A percentile compares a stretch with the other conserved stretches of the same genome.
These are phyloP conservation scores for Polytrichum formosum DNA, from an alignment of 225 moss, liverwort and hornwort genomes.

Conservation along the genomic window DNA sequence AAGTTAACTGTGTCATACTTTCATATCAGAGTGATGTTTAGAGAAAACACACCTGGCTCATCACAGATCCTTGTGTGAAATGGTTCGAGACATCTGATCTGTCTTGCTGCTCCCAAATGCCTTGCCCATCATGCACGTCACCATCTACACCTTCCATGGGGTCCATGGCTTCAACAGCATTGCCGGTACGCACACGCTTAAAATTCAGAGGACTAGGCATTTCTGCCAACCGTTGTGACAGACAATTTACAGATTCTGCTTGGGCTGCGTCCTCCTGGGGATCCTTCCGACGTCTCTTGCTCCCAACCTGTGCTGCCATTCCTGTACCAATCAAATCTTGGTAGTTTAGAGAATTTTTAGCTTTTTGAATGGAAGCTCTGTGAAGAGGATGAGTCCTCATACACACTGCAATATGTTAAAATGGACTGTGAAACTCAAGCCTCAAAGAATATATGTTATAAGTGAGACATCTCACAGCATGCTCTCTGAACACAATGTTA, in stretches of 20 bases:
- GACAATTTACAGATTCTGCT: constrained; percentile 87
- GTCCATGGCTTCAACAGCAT: constrained; percentile 46
- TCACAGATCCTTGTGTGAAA: constrained; percentile 42
- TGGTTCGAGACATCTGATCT: constrained; percentile 45
- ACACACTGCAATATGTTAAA: no score
- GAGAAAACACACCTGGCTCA: constrained; percentile 52
- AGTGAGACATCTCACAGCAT: no score
- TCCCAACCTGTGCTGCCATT: constrained; percentile 91
- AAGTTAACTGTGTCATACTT: no score
- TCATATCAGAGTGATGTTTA: not conserved
- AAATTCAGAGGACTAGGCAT: constrained; percentile 74
- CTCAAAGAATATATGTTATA: no score
- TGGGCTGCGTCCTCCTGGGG: constrained; percentile 84
- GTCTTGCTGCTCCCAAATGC: constrained; percentile 48
- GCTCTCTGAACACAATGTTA: no score
- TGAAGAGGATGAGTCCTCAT: no score
- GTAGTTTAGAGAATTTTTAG: no score
- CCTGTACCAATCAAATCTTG: constrained; percentile 33
- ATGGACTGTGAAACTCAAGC: no score
- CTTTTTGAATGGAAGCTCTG: no score
- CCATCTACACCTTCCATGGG: constrained; percentile 72
- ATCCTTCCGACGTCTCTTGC: constrained; percentile 91
- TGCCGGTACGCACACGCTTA: constrained; percentile 59
- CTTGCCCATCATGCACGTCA: constrained; percentile 44
- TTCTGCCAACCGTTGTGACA: constrained; percentile 85